A percentile compares a stretch with the other conserved stretches of the same genome.
phyloP scores from a whole-genome alignment of 1,284 basidiomycete genomes.

The Microbotryomycetes sp. region DNA sequence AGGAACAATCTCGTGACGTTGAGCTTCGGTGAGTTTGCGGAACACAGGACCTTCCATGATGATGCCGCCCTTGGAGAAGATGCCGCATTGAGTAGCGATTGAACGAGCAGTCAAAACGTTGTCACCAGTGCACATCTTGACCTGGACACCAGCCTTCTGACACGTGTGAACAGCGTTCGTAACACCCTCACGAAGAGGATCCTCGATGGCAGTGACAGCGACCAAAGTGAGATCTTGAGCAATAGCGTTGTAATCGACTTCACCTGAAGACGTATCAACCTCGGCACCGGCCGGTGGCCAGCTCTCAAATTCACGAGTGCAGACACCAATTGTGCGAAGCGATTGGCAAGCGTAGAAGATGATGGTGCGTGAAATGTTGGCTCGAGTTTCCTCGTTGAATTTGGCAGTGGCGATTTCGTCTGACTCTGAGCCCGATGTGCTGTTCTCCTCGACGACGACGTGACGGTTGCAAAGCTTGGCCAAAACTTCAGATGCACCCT shows the following conservation, averaged over 20 bases:
- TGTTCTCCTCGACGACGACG: conserved; percentile 54
- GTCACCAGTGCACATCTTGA: conserved; percentile 98
- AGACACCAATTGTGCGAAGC: conserved; percentile 84
- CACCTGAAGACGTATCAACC: conserved; percentile 46
- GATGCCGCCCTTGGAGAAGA: conserved; percentile 82
- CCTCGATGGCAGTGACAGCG: conserved; percentile 87
- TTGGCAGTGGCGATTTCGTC: conserved; percentile 52
- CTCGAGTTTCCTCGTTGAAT: conserved; percentile 59
- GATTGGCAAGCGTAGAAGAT: conserved; percentile 96
- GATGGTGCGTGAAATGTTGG: conserved; percentile 81
- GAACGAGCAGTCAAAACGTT: conserved; percentile 80
- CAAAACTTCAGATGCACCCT: conserved; percentile 91
- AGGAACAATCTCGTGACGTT: conserved; percentile 51
- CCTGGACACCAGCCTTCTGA: conserved; percentile 78
- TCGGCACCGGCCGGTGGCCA: conserved; percentile 66
- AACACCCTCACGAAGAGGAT: conserved; percentile 86
- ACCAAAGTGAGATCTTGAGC: conserved; percentile 73
- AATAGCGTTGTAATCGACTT: conserved; percentile 65
- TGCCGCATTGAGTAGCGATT: conserved; percentile 91
- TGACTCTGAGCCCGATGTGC: conserved; percentile 39
- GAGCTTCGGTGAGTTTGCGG: conserved; percentile 48
- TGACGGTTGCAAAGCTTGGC: conserved; percentile 65
- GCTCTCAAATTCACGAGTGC: conserved; percentile 75
- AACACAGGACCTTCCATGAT: conserved; percentile 91
- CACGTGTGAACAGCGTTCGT: conserved; percentile 80